Base-by-base conservation (phyloP, 2,329 filamentous ascomycete genomes). In the Hymenoscyphus linearis region DNA sequence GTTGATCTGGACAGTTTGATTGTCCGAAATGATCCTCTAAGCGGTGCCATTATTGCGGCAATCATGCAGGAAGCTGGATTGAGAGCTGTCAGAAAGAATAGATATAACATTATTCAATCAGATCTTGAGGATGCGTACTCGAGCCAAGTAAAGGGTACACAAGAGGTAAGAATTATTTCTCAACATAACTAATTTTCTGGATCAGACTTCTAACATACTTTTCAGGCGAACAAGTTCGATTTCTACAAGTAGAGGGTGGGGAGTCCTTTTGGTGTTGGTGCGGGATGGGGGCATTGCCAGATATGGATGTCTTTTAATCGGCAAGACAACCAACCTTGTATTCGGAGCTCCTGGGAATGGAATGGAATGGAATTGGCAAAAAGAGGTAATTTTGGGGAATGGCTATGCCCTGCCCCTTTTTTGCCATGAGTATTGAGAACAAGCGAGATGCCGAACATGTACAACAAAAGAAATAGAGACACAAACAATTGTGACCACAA, bases 1-100 rank as follows among this genome's bases (percentile, higher is more conserved):
- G 95, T 97, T 60, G 95, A 99, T 74, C 81, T 99, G 65, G 95
- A 99, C 77, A 95, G 90, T 67, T 80, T 99, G 72, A 99, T 99
- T 72, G 92, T 97, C 67, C 87, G 95, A 71, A 99, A 98, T 74
- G 95, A 99, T 74, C 95, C 95, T 2, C 80, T 99, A 55, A 96
- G 90, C 55, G 95, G 95, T 70, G 95, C 95, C 61, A 88, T 99
- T 70, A 99, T 99, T 74, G 93, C 95, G 55, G 95, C 95, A 57
- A 96, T 99, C 74, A 99, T 99, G 95, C 95, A 99, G 77, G 95
- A 99, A 79, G 95, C 95, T 35, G 95, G 95, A 68, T 82, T 99
- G 69, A 85, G 93, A 68, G 93, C 93, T 27, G 93, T 98, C 66
- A 85, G 93, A 71, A 98, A 97, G 86, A 98, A 99, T 78, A 83